A percentile compares a stretch with the other conserved stretches of the same genome.
These are phyloP conservation scores for Erigeron canadensis DNA, from an alignment of 129 eudicot genomes.

Conservation along the genomic window DNA sequence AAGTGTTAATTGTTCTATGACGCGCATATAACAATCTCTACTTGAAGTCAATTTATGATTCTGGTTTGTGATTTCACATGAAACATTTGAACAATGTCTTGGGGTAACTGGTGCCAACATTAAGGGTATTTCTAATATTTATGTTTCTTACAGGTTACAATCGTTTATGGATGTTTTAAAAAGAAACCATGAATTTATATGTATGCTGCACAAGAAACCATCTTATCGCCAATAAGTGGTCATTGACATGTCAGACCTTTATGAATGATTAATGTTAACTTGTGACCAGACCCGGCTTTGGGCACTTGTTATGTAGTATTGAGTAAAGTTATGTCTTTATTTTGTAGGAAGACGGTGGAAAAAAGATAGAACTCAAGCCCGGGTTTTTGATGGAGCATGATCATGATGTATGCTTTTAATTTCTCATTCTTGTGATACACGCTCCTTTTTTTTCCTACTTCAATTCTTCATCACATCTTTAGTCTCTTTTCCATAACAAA, in stretches of 20 bases:
- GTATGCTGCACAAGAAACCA: background rate
- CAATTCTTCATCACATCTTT: background rate
- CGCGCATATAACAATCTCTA: background rate
- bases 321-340: conserved; percentile 22
- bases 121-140: too few species aligned
- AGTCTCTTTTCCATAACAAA: background rate
- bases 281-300: conserved; percentile 5
- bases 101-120: too few species aligned
- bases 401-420: conserved; percentile 45
- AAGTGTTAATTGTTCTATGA: conserved; percentile 3
- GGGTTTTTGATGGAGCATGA: conserved; percentile 95
- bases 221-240: background rate
- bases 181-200: too few species aligned
- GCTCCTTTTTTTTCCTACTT: conserved; percentile 5
- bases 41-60: conserved; percentile 7
- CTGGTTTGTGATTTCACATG: conserved; percentile 10
- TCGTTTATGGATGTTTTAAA: too few species aligned
- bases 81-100: background rate
- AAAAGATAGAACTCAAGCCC: conserved; percentile 96
- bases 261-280: background rate
- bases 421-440: conserved; percentile 4
- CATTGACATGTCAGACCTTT: conserved; percentile 9
- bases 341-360: conserved; percentile 89
- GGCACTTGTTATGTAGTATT: conserved; percentile 12
- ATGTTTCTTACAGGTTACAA: too few species aligned